Base-by-base conservation (phyloP, 2,329 filamentous ascomycete genomes). In the Scedosporium apiospermum region DNA sequence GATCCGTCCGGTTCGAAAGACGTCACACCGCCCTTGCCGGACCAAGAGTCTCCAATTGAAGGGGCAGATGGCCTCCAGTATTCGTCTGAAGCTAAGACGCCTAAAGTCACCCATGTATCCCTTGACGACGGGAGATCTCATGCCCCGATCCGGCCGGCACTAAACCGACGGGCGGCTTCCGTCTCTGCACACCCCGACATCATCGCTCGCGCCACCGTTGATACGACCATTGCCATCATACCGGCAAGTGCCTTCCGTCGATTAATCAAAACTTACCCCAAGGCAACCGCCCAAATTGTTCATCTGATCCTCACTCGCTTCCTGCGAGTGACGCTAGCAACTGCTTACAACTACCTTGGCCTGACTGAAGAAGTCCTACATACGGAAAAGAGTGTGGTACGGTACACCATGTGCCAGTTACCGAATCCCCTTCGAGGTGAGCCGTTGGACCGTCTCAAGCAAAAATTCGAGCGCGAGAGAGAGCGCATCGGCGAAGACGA, bases 171-270 rank as follows among this genome's bases (percentile, higher is more conserved):
- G 62, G 71, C 71, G 16, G 74, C 77, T 38, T 83, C 85, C 10
- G 88, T 88, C 66, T 98, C 95, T 14, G 92, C 91, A 0, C 95
- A 99, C 74, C 95, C 95, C 10, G 95, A 99, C 70, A 95, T 99
- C 65, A 91, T 99, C 66, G 95, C 93, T n/a, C 85, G 95, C 66
- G 95, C 95, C 5, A 96, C 92, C 16, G 89, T 96, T 26, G 96
- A 99, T 71, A 99, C 95, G 0, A 99, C 96, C 0, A 97, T 99
- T 74, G 95, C 95, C 5, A 96, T 99, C 66, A 99, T 99, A 63
- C 96, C 96, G 1, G 95, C 95, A 0, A 96, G 92, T 71, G 96
- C 95, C 3, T 99, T 99, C 69, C 87, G 92, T 61, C 87, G 96
- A 7, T 79, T 99, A 61, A 99, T 96, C 60, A 87, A 91, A 70